Evolutionary conservation across 148 eudicot species (phyloP).

Genomic region (Spergularia marina): DNA sequence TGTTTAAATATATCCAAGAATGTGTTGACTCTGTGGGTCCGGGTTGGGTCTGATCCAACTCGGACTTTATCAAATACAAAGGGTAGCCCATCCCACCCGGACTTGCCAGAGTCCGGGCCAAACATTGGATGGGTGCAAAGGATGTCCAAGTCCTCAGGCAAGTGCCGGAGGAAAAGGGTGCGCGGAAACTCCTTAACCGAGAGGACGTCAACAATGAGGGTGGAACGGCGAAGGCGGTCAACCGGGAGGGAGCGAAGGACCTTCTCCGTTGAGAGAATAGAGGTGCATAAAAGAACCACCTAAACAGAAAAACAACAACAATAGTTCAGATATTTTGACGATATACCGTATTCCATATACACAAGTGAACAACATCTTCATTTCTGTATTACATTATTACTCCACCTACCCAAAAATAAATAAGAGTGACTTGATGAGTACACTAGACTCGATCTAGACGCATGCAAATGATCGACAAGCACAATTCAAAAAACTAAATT

Average conservation of each 20-base stretch:
- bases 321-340: too few relatives aligned
- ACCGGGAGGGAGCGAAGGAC: conserved; percentile 37
- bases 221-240: conserved; percentile 32
- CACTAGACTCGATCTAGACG: too few relatives aligned
- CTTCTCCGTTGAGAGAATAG: conserved; percentile 57
- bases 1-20: conserved; percentile 45
- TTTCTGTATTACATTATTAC: too few relatives aligned
- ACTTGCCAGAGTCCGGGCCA: conserved; percentile 74
- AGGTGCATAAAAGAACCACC: conserved; percentile 62
- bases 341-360: too few relatives aligned
- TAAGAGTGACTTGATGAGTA: too few relatives aligned
- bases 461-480: too few relatives aligned
- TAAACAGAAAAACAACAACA: background rate
- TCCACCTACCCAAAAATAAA: too few relatives aligned
- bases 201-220: conserved; percentile 30
- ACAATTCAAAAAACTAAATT: too few relatives aligned
- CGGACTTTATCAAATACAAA: conserved; percentile 75
- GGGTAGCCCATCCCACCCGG: conserved; percentile 55
- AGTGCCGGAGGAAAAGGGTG: conserved; percentile 27
- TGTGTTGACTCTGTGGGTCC: background rate
- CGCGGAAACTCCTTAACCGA: conserved; percentile 39
- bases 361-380: too few relatives aligned
- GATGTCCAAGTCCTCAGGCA: conserved; percentile 69
- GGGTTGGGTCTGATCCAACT: conserved; percentile 33
- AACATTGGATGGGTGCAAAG: conserved; percentile 91